Conservation (phyloP, 2,329 filamentous ascomycete species). For the Hymenoscyphus albidus region DNA sequence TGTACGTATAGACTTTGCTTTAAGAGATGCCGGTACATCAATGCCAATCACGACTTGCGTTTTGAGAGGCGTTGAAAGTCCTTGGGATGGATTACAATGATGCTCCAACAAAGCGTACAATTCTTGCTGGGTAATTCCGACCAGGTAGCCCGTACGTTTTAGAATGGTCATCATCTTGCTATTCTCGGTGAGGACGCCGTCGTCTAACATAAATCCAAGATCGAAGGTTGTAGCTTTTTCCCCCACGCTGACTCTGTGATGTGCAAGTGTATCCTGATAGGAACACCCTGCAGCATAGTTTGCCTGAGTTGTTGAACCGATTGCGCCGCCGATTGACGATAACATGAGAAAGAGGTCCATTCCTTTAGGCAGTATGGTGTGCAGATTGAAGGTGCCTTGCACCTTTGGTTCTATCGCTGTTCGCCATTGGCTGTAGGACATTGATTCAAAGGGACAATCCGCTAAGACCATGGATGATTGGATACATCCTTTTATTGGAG, state of each 20-base stretch:
- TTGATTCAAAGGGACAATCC: slow-evolving; percentile 27
- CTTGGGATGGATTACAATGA: slow-evolving; percentile 35
- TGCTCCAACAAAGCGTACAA: slow-evolving; percentile 21
- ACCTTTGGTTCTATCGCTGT: slow-evolving; percentile 37
- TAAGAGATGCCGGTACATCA: slow-evolving; percentile 20
- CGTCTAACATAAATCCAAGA: slow-evolving; percentile 15
- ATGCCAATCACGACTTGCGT: slow-evolving; percentile 41
- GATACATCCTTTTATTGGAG: slow-evolving; percentile 41
- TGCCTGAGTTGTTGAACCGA: slow-evolving; percentile 8
- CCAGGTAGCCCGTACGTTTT: neutral
- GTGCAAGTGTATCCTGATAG: slow-evolving; percentile 25
- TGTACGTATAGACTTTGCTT: slow-evolving; percentile 48
- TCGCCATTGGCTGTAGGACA: slow-evolving; percentile 38
- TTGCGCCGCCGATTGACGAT: slow-evolving; percentile 34
- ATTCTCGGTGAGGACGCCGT: slow-evolving; percentile 31
- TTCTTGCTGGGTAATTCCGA: neutral
- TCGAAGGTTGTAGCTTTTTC: slow-evolving; percentile 16
- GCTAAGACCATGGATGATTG: slow-evolving; percentile 45
- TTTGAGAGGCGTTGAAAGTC: slow-evolving; percentile 47
- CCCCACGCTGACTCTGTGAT: slow-evolving; percentile 12
- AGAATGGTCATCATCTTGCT: neutral
- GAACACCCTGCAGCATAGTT: slow-evolving; percentile 31
- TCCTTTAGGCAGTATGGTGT: slow-evolving; percentile 12
- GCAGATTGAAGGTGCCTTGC: slow-evolving; percentile 20
- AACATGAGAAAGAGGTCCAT: slow-evolving; percentile 26